Evolutionary conservation across 176 grass and related monocot genomes (phyloP), one percentile per base, ranked within the genome.

Genomic region (Lolium multiflorum): DNA sequence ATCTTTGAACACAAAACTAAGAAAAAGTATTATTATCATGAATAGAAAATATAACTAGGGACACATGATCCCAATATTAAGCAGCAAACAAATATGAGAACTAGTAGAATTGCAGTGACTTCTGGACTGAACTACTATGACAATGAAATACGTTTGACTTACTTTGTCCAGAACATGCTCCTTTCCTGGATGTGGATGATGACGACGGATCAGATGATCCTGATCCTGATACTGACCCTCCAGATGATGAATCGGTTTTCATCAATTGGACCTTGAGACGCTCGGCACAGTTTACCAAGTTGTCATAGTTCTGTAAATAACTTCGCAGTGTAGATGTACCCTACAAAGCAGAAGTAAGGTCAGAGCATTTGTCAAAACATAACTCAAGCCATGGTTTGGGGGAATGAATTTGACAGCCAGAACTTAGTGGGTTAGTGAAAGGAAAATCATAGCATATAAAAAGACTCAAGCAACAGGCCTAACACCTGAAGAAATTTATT

Each of bases 241-340:
- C 54, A 66, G 88, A 24, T 89, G 93, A 88, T 78, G 81, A 80
- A 54, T 70, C 59, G 17, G 37, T 74, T 68, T 81, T 86, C 84
- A 95, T 85, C 71, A 95, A 80, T 52, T 83, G 71, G 64, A 74
- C 75, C 72, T 94, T 98, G 39, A 86, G 78, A 87, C 82, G 88
- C 82, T 95, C 74, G 6, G 81, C 78, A 83, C 85, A 92, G 41
- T 83, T 98, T 57, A 95, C 83, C 85, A 98, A 85, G 89, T 89
- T 98, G 51, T 90, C 91, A 85, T 95, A 70, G 68, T 87, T 98
- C 50, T 76, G 90, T 65, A 98, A 82, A 92, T 86, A 89, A 64
- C 89, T 89, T 61, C 83, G 88, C 81, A 98, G 84, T 47, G 89
- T 77, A 83, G 96, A 98, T 59, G 91, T 71, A 63, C 93, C 91